Conservation (phyloP, 495 filamentous ascomycete species). For the Aspergillus indologenus region DNA sequence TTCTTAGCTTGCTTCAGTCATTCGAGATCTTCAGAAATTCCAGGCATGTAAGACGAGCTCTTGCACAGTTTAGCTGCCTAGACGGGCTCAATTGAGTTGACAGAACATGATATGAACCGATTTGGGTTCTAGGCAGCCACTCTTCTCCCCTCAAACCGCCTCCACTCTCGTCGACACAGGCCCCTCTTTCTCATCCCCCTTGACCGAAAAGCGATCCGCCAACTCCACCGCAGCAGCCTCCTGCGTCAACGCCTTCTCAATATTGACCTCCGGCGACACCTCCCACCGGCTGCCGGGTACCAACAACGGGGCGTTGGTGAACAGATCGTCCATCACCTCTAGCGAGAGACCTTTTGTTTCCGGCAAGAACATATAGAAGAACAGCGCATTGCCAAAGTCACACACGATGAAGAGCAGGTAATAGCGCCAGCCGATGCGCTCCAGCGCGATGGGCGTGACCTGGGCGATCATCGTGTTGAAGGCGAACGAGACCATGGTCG, state of each 20-base stretch:
- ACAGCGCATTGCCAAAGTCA: conserved; percentile 45
- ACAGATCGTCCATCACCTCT: conserved; percentile 61
- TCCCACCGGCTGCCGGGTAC: conserved; percentile 41
- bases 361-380: conserved; percentile 58
- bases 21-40: too few relatives aligned
- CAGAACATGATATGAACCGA: too few relatives aligned
- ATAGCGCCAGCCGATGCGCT: conserved; percentile 40
- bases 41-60: too few relatives aligned
- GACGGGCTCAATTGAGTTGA: too few relatives aligned
- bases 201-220: neutral
- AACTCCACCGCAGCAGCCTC: conserved; percentile 4
- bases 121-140: too few relatives aligned
- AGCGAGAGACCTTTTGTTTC: conserved; percentile 57
- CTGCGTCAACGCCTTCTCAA: conserved; percentile 11
- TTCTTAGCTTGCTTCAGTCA: too few relatives aligned
- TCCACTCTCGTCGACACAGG: neutral
- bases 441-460: conserved; percentile 51
- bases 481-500: conserved; percentile 57
- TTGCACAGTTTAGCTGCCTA: too few relatives aligned
- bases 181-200: neutral
- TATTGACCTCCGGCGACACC: conserved; percentile 20
- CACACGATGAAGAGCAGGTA: conserved; percentile 50
- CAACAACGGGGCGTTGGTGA: conserved; percentile 57
- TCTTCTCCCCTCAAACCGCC: neutral
- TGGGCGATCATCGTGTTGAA: conserved; percentile 67